Conservation (phyloP, 768 basidiomycete species). For the Hericium alpestre region DNA sequence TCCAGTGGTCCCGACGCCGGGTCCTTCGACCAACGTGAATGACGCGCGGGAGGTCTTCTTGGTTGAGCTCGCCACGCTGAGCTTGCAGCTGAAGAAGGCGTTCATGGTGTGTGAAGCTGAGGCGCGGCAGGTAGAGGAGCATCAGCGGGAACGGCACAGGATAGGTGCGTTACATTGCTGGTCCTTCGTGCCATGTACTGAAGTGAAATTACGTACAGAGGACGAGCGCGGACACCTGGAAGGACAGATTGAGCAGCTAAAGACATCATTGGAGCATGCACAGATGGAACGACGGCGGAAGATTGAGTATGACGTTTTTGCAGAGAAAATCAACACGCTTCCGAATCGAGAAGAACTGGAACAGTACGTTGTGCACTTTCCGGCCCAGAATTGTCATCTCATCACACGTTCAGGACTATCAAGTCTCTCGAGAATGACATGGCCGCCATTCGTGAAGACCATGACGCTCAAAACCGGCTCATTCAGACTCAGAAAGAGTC, state of each 20-base stretch:
- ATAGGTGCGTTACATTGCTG: conserved; percentile 44
- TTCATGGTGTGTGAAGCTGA: conserved; percentile 81
- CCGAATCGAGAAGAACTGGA: conserved; percentile 70
- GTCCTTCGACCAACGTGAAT: conserved; percentile 16
- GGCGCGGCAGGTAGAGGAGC: conserved; percentile 75
- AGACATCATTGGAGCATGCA: conserved; percentile 65
- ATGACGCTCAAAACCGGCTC: conserved; percentile 58
- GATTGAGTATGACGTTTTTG: conserved; percentile 78
- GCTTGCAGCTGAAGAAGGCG: conserved; percentile 66
- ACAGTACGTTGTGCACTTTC: conserved; percentile 38
- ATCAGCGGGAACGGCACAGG: conserved; percentile 57
- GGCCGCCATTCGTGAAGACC: conserved; percentile 60
- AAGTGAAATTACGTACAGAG: conserved; percentile 30
- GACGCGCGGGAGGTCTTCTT: conserved; percentile 67
- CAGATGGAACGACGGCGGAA: conserved; percentile 66
- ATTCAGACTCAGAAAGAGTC: conserved; percentile 61
- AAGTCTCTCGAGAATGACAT: conserved; percentile 67
- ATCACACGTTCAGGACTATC: conserved; percentile 41
- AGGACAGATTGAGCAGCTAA: conserved; percentile 69
- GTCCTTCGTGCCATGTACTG: conserved; percentile 2
- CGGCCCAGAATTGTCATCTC: not conserved
- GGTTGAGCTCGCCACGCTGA: conserved; percentile 68
- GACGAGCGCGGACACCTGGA: conserved; percentile 58
- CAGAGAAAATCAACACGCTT: conserved; percentile 73
- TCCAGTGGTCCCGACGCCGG: conserved; percentile 27